Conservation (phyloP, 1,139 yeast genomes). For the Saccharomycopsis hybrid region DNA sequence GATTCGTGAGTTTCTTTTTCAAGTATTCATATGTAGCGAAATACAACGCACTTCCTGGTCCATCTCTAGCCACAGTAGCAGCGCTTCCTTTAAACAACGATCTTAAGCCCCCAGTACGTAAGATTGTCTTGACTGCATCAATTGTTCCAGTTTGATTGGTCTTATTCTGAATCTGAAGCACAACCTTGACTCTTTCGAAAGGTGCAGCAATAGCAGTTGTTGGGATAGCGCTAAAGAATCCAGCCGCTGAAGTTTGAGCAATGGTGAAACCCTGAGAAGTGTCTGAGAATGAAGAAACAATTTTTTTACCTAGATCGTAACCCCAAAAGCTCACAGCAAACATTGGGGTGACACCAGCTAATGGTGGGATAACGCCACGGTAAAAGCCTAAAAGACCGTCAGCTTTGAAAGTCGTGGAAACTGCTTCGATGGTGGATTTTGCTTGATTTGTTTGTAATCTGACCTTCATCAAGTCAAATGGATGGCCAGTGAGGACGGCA, state of each 20-base stretch:
- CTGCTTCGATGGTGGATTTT: slow-evolving; percentile 55
- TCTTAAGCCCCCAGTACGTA: slow-evolving; percentile 73
- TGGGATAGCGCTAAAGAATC: slow-evolving; percentile 92
- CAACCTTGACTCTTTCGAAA: slow-evolving; percentile 90
- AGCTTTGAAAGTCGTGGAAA: slow-evolving; percentile 57
- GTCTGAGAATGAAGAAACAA: slow-evolving; percentile 41
- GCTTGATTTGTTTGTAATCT: slow-evolving; percentile 65
- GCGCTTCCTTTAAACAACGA: slow-evolving; percentile 87
- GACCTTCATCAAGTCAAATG: slow-evolving; percentile 89
- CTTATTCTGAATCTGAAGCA: slow-evolving; percentile 74
- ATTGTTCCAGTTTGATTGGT: slow-evolving; percentile 36
- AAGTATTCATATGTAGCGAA: slow-evolving; percentile 89
- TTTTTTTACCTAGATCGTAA: slow-evolving; percentile 82
- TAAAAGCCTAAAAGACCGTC: slow-evolving; percentile 79
- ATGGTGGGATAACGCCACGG: slow-evolving; percentile 84
- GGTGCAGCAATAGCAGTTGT: slow-evolving; percentile 96
- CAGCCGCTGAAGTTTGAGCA: slow-evolving; percentile 80
- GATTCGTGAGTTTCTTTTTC: slow-evolving; percentile 52
- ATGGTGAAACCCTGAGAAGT: slow-evolving; percentile 46
- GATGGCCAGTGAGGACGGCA: slow-evolving; percentile 92
- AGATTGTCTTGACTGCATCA: slow-evolving; percentile 52
- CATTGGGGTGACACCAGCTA: slow-evolving; percentile 95
- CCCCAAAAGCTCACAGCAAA: slow-evolving; percentile 99
- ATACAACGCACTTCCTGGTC: slow-evolving; percentile 96
- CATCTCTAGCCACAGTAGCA: slow-evolving; percentile 93